phyloP scores from a whole-genome alignment of 192 early-diverging fungal genomes.

The Dimargaris verticillata region DNA sequence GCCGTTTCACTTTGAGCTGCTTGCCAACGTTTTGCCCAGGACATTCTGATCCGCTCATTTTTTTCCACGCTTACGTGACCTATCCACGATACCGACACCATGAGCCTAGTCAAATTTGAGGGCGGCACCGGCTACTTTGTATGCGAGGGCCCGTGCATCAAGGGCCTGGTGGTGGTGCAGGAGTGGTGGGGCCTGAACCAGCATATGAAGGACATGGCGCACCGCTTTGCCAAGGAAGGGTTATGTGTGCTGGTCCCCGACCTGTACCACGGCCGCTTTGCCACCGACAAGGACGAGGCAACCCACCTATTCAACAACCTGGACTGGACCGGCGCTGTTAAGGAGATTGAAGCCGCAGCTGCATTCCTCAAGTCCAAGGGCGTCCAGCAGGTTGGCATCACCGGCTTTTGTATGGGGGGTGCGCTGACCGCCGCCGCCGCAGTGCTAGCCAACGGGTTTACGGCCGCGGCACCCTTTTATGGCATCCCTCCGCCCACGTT shows the following conservation, averaged over 20 bases:
- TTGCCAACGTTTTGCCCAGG: too few species aligned
- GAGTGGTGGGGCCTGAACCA: constrained; percentile 11
- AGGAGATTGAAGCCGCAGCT: constrained; percentile 16
- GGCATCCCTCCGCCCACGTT: constrained; percentile 17
- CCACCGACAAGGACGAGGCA: constrained; percentile 22
- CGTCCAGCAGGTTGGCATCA: constrained; percentile 15
- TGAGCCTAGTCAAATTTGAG: neutral
- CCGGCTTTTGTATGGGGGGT: constrained; percentile 26
- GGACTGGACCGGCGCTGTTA: constrained; percentile 15
- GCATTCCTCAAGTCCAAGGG: constrained; percentile 16
- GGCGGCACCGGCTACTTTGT: constrained; percentile 7
- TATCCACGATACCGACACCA: neutral
- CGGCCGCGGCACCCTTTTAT: constrained; percentile 21
- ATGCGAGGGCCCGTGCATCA: neutral
- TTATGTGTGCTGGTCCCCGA: constrained; percentile 2
- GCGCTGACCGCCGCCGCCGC: constrained; percentile 19
- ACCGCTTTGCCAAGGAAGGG: constrained; percentile 3
- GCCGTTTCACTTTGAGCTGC: too few species aligned
- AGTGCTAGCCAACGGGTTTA: constrained; percentile 14
- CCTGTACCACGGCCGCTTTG: constrained; percentile 17
- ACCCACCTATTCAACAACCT: constrained; percentile 20
- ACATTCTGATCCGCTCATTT: too few species aligned
- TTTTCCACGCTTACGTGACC: too few species aligned
- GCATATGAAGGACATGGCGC: constrained; percentile 7
- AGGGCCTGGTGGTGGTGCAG: constrained; percentile 5